phyloP scores from a whole-genome alignment of 2,329 filamentous ascomycete genomes.

The Fusarium piperis region DNA sequence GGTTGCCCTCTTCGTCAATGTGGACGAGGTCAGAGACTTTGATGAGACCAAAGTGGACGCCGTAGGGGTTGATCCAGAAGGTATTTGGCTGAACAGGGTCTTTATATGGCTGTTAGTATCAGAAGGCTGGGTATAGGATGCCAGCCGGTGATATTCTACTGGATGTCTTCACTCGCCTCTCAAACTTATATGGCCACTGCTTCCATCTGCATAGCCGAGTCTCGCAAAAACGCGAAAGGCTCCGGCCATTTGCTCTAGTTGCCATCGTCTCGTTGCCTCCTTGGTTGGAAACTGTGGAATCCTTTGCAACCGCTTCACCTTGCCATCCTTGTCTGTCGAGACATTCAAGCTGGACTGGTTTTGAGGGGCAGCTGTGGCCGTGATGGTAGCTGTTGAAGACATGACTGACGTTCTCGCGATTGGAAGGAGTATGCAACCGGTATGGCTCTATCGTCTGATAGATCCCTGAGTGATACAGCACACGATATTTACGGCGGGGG shows the following conservation, averaged over 20 bases:
- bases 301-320: slow-evolving; percentile 27
- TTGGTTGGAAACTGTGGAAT: slow-evolving; percentile 32
- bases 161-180: slow-evolving; percentile 21
- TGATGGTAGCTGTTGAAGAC: slow-evolving; percentile 21
- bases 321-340: slow-evolving; percentile 11
- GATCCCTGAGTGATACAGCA: neutral
- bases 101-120: slow-evolving; percentile 25
- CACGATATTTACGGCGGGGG: neutral
- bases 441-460: neutral
- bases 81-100: slow-evolving; percentile 48
- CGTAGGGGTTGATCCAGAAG: slow-evolving; percentile 66
- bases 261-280: slow-evolving; percentile 43
- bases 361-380: neutral
- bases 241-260: slow-evolving; percentile 52
- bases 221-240: slow-evolving; percentile 60
- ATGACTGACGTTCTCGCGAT: neutral
- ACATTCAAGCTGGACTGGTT: slow-evolving; percentile 23
- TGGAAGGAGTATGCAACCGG: neutral
- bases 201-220: slow-evolving; percentile 56
- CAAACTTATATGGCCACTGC: slow-evolving; percentile 58
- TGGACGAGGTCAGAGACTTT: slow-evolving; percentile 74
- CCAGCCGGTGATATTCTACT: neutral
- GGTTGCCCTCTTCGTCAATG: slow-evolving; percentile 66
- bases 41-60: slow-evolving; percentile 71
- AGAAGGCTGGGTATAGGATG: neutral